phyloP scores from a whole-genome alignment of 352 stramenopile genomes.

The Aphanomyces euteiches region DNA sequence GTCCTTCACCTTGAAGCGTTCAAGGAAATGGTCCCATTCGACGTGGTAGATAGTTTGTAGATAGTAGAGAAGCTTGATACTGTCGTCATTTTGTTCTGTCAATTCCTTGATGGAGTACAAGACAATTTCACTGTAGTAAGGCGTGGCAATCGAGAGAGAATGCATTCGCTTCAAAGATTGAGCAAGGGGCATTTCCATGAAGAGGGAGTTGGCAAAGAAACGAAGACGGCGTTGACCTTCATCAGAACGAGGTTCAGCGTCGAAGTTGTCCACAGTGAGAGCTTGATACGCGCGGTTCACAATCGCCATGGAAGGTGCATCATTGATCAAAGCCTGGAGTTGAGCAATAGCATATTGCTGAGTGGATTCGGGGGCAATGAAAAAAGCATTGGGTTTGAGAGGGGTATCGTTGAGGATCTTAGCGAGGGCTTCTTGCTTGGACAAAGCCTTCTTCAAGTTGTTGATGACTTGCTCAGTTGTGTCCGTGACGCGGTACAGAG shows the following conservation, averaged over 20 bases:
- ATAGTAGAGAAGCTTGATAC: conserved; percentile 96
- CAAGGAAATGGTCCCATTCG: conserved; percentile 80
- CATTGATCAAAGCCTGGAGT: conserved; percentile 20
- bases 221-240: conserved; percentile 42
- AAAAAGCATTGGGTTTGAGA: conserved; percentile 33
- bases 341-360: conserved; percentile 29
- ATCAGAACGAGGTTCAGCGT: conserved; percentile 30
- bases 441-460: conserved; percentile 24
- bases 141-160: conserved; percentile 75
- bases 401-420: conserved; percentile 31
- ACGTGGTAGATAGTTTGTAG: conserved; percentile 85
- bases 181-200: conserved; percentile 87
- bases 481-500: conserved; percentile 31
- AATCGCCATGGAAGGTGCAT: conserved; percentile 28
- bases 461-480: conserved; percentile 25
- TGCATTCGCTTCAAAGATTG: conserved; percentile 83
- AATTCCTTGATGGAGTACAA: conserved; percentile 88
- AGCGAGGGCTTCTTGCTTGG: conserved; percentile 28
- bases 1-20: conserved; percentile 69
- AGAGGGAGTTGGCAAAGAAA: conserved; percentile 86
- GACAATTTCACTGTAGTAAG: conserved; percentile 89
- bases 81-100: conserved; percentile 70
- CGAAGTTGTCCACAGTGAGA: conserved; percentile 33
- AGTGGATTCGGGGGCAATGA: conserved; percentile 29
- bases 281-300: conserved; percentile 31